phyloP scores from a whole-genome alignment of 1,139 yeast species.

The Geotrichum fermentans region DNA sequence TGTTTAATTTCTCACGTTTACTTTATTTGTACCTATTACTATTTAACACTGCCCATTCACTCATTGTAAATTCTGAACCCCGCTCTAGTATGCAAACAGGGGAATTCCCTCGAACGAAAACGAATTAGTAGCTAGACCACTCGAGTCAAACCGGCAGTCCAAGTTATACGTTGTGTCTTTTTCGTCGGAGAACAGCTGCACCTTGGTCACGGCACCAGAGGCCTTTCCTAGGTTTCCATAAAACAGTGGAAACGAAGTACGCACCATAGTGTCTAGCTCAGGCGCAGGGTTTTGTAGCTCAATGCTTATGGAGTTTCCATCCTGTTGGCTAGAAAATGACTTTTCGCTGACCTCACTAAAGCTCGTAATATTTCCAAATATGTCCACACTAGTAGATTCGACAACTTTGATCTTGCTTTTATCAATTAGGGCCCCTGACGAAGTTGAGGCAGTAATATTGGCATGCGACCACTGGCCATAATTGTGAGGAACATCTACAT shows the following conservation, averaged over 20 bases:
- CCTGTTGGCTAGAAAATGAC: neutral
- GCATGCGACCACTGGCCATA: constrained; percentile 3
- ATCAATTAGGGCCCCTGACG: constrained; percentile 1
- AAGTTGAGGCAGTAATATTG: constrained; percentile 6
- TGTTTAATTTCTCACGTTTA: too few species aligned
- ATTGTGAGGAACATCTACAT: constrained; percentile 9
- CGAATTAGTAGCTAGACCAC: constrained; percentile 12
- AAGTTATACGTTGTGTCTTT: constrained; percentile 9
- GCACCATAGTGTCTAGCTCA: neutral
- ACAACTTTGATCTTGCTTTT: neutral
- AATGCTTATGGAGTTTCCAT: neutral
- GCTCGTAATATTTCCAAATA: constrained; percentile 8
- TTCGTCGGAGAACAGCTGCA: neutral
- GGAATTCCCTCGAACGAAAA: constrained; percentile 5
- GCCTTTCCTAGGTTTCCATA: constrained; percentile 1
- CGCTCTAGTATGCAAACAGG: neutral
- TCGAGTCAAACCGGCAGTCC: constrained; percentile 13
- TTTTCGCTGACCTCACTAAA: neutral
- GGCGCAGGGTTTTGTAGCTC: neutral
- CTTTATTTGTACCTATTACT: neutral
- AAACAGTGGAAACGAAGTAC: constrained; percentile 1
- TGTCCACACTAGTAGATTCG: constrained; percentile 5
- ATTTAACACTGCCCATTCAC: neutral
- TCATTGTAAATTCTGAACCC: neutral
- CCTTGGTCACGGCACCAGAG: neutral